Evolutionary conservation across 1,284 basidiomycete genomes (phyloP), one percentile per base, ranked within the genome.

Genomic region (Ustilago tritici): DNA sequence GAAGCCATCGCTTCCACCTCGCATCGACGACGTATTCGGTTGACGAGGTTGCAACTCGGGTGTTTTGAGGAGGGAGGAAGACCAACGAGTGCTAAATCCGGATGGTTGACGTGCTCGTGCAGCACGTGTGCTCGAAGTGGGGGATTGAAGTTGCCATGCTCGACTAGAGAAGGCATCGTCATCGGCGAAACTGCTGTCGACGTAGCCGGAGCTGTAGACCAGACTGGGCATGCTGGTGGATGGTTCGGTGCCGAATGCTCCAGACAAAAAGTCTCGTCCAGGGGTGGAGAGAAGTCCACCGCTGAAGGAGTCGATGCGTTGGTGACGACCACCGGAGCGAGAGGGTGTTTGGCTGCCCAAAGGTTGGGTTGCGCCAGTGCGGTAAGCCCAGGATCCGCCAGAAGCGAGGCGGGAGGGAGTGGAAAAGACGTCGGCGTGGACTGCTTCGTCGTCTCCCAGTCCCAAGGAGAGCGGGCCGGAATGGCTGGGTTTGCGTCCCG

Each of bases 391-490:
- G 7, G 76, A 65, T 28, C 74, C 63, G 28, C 80, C 79, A 2
- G 65, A 68, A 11, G 71, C 65, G n/a, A 81, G 62, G 36, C 77
- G 67, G 19, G 79, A 82, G 12, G 80, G 80, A 17, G 79, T 82
- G 36, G 80, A 82, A 38, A 81, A 82, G 41, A 80, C 58, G 46
- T 82, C 80, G 59, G 77, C 72, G 36, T 80, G 76, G 17, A 60
- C 65, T 31, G 55, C 56, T 28, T 75, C 71, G 40, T 75, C 71
- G 40, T 71, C 76, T 11, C 64, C 67, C 9, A 78, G 60, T 38
- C 69, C 74, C 19, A 76, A 50, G 15, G 62, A 69, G 23, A 76
- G 69, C 9, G 69, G 65, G 17, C 69, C 69, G 17, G 67, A 70
- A 46, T 70, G 61, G 34, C 65, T 71, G 5, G 71, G 19, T 65